These are phyloP conservation scores for Saccharomyces hybrid DNA, from an alignment of 1,139 yeast species.

Conservation along the genomic window DNA sequence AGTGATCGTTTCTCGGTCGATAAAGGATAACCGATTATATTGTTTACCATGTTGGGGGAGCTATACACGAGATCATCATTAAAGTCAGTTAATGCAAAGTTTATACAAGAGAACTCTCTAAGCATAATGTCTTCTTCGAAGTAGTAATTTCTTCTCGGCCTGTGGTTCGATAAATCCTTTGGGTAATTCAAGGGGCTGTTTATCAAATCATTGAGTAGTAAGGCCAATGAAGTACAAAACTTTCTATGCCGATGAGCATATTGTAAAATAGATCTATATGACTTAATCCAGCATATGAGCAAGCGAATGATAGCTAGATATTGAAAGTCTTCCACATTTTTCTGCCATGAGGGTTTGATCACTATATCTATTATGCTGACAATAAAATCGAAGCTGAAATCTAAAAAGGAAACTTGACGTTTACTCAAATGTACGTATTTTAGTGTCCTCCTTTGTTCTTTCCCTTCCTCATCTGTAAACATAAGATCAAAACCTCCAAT, in stretches of 20 bases:
- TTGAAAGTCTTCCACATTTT: conserved; percentile 10
- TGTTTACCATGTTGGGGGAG: conserved; percentile 20
- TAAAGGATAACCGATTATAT: conserved; percentile 21
- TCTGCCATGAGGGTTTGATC: conserved; percentile 10
- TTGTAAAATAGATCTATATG: conserved; percentile 36
- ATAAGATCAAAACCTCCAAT: no score
- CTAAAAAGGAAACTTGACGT: conserved; percentile 7
- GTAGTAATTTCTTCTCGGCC: conserved; percentile 42
- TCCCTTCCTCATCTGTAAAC: no score
- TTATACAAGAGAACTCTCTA: conserved; percentile 49
- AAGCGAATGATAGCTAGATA: conserved; percentile 35
- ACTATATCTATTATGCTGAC: conserved; percentile 11
- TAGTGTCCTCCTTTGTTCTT: not conserved
- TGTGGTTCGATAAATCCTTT: conserved; percentile 6
- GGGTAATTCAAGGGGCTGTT: conserved; percentile 4
- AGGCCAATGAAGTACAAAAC: conserved; percentile 32
- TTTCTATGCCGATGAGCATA: conserved; percentile 32
- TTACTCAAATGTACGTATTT: not conserved
- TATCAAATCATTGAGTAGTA: conserved; percentile 28
- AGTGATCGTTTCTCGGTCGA: conserved; percentile 11
- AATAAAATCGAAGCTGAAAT: conserved; percentile 13
- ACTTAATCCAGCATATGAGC: conserved; percentile 45
- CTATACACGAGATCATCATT: conserved; percentile 39
- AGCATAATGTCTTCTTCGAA: conserved; percentile 55
- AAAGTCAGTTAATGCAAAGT: conserved; percentile 49